Conservation (phyloP, 164 flowering plant species). For the Vitis vinifera region ASM3070453v1 NC_081822.1:11488001-11488500, state of each 20-base stretch:
- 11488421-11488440: slow-evolving; percentile 42
- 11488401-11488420: slow-evolving; percentile 50
- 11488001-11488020: slow-evolving; percentile 29
- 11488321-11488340: slow-evolving; percentile 27
- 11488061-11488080: slow-evolving; percentile 70
- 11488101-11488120: slow-evolving; percentile 77
- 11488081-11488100: slow-evolving; percentile 45
- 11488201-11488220: slow-evolving; percentile 47
- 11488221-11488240: slow-evolving; percentile 49
- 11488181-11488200: slow-evolving; percentile 59
- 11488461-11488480: slow-evolving; percentile 53
- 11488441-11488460: slow-evolving; percentile 58
- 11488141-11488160: slow-evolving; percentile 55
- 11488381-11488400: slow-evolving; percentile 59
- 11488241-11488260: slow-evolving; percentile 46
- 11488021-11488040: slow-evolving; percentile 31
- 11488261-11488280: slow-evolving; percentile 28
- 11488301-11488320: slow-evolving; percentile 35
- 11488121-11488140: slow-evolving; percentile 46
- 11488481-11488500: slow-evolving; percentile 56
- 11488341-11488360: slow-evolving; percentile 43
- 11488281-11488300: slow-evolving; percentile 28
- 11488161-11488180: slow-evolving; percentile 72
- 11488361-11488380: slow-evolving; percentile 55
- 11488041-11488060: slow-evolving; percentile 54